Conservation (phyloP, 2,329 filamentous ascomycete species). For the Penicillium corylophilum region DNA sequence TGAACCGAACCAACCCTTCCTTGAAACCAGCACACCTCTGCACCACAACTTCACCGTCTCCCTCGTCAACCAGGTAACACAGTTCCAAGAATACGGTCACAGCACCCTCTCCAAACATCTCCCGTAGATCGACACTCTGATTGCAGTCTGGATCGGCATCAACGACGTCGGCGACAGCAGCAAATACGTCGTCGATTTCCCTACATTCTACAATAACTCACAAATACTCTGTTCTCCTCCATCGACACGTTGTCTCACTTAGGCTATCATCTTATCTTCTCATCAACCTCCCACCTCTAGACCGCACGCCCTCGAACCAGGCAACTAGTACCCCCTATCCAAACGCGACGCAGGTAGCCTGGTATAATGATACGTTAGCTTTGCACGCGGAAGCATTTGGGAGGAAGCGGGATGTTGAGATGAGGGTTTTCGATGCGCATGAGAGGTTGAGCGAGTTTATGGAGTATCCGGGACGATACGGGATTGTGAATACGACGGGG, state of each 20-base stretch:
- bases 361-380: conserved; percentile 46
- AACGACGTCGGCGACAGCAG: conserved; percentile 57
- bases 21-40: conserved; percentile 44
- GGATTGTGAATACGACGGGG: conserved; percentile 47
- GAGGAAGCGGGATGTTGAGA: conserved; percentile 29
- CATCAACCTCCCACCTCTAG: conserved; percentile 53
- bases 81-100: conserved; percentile 50
- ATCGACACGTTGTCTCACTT: conserved; percentile 43
- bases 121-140: conserved; percentile 40
- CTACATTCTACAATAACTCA: conserved; percentile 47
- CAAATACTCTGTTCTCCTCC: conserved; percentile 42
- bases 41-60: conserved; percentile 54
- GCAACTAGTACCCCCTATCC: conserved; percentile 37
- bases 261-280: conserved; percentile 51
- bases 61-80: conserved; percentile 51
- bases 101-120: conserved; percentile 38
- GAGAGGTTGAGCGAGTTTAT: conserved; percentile 43
- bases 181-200: conserved; percentile 46
- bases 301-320: conserved; percentile 45
- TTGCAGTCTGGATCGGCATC: conserved; percentile 57
- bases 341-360: conserved; percentile 48
- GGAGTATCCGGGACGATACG: conserved; percentile 43
- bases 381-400: conserved; percentile 38
- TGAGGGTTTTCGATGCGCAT: conserved; percentile 49
- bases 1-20: background rate